These are phyloP conservation scores for Epichloe gansuensis DNA, from an alignment of 2,329 filamentous ascomycete species.

Conservation along the genomic window DNA sequence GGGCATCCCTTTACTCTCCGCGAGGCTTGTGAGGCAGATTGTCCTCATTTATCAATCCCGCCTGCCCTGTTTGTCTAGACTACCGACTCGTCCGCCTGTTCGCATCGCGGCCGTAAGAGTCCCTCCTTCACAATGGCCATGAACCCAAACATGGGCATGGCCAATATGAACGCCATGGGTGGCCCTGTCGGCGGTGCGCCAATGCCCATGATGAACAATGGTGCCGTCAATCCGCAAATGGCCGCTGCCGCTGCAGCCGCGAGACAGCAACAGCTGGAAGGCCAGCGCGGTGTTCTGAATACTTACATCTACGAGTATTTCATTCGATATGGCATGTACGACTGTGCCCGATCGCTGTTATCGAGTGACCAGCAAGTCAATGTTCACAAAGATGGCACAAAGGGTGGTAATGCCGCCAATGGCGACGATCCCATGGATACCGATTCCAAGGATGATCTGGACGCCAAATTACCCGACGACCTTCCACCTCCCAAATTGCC, in stretches of 20 bases:
- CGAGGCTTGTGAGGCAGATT: conserved; percentile 5
- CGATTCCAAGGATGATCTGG: conserved; percentile 68
- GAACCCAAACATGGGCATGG: conserved; percentile 54
- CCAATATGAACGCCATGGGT: conserved; percentile 57
- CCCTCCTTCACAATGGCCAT: conserved; percentile 25
- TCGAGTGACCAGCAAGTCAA: conserved; percentile 55
- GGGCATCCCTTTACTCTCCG: neutral
- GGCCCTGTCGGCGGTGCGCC: conserved; percentile 49
- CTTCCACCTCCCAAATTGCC: conserved; percentile 64
- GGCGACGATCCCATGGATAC: conserved; percentile 71
- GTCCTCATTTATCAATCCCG: conserved; percentile 10
- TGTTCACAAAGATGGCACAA: conserved; percentile 56
- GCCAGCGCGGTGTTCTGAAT: conserved; percentile 52
- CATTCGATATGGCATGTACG: conserved; percentile 70
- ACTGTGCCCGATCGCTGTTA: conserved; percentile 66
- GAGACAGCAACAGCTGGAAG: conserved; percentile 30
- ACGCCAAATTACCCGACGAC: conserved; percentile 64
- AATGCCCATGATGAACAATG: conserved; percentile 57
- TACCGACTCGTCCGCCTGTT: conserved; percentile 9
- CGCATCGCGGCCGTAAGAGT: conserved; percentile 5
- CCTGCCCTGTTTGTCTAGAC: conserved; percentile 1
- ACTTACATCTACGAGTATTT: conserved; percentile 92
- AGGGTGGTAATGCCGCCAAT: conserved; percentile 56
- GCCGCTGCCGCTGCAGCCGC: conserved; percentile 20
- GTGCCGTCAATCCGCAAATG: conserved; percentile 23